Base-by-base conservation (phyloP, 164 flowering plant species). In the Aristolochia fimbriata region DNA sequence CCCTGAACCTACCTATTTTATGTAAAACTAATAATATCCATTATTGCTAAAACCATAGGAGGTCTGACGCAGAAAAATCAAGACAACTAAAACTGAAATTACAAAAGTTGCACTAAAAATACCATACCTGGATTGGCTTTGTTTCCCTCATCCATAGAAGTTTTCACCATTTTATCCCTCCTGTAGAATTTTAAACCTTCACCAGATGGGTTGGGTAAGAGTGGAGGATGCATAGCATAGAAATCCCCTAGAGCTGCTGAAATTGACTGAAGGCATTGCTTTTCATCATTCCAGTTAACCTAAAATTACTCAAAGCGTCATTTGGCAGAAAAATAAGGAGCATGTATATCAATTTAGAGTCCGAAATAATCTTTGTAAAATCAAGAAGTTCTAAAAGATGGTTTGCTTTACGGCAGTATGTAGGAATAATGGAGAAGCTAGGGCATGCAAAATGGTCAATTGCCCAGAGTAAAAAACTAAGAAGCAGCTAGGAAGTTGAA, bases 231-330 rank as follows among this genome's bases (percentile, higher is more conserved):
- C 88, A 90, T 71, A 37, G 96, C 92, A 74, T 86, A 93, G 67
- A 93, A 90, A 63, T 86, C 78, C 15, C 82, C 97, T 50, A 90
- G 71, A 53, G 91, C 92, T 57, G 95, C 96, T 55, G 99, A 73
- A 71, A 93, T 72, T 65, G 78, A 54, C 72, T 86, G 93, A 48
- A 90, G 73, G 69, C 99, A 93, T 53, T 57, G 74, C 62, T 80
- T 90, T 68, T 93, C 99, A 62, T 79, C 76, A 47, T 93, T 87
- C 97, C 97, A 93, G 48, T 88, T 81, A 69, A 93, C 87, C 98
- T 92, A 58, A 16, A 33, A 23, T 25, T 48, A 31, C 17, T 17
- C 55, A 15, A 54, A 46, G 51, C 43, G 5, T 25, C 55, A 12
- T 24, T 33, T 10, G n/a, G 5, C 15, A 22, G 14, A 24, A 22